phyloP scores from a whole-genome alignment of 2,329 filamentous ascomycete genomes.

The Esteya vermicola region DNA sequence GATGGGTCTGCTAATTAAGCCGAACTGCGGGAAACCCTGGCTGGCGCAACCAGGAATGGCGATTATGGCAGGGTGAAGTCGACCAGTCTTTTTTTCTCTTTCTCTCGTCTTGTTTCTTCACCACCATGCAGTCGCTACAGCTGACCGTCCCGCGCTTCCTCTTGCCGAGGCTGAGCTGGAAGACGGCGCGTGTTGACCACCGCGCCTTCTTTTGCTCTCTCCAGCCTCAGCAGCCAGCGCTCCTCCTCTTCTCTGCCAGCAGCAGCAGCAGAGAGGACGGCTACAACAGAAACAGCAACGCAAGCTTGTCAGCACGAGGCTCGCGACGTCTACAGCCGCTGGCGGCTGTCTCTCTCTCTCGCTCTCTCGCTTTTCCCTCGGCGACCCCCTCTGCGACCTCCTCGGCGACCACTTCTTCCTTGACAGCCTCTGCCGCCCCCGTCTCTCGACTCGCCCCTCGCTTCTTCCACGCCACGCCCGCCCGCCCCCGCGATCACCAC shows the following conservation, averaged over 20 bases:
- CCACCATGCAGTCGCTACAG: background rate
- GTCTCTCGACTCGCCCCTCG: constrained; percentile 8
- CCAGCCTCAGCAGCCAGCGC: no score
- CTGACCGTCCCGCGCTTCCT: constrained; percentile 32
- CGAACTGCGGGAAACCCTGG: background rate
- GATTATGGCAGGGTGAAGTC: no score
- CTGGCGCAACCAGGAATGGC: no score
- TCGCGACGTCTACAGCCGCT: background rate
- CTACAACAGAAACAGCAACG: background rate
- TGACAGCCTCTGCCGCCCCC: no score
- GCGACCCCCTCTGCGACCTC: no score
- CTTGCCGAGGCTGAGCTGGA: constrained; percentile 42
- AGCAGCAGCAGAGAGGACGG: no score
- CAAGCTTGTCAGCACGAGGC: no score
- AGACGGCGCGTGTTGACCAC: constrained; percentile 12
- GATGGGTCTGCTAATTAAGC: no score
- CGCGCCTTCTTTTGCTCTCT: background rate
- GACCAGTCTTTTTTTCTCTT: no score
- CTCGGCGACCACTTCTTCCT: no score
- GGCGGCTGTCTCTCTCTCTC: constrained; percentile 13
- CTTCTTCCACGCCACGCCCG: constrained; percentile 53
- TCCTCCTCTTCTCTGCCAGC: background rate
- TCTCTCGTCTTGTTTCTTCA: no score
- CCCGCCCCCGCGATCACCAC: constrained; percentile 64
- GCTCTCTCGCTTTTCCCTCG: constrained; percentile 15